Percentiles rank a stretch among this genome's conserved stretches.
Evolutionary conservation across 257 asterid species (phyloP).

Genomic region (Solanum pennellii): DNA sequence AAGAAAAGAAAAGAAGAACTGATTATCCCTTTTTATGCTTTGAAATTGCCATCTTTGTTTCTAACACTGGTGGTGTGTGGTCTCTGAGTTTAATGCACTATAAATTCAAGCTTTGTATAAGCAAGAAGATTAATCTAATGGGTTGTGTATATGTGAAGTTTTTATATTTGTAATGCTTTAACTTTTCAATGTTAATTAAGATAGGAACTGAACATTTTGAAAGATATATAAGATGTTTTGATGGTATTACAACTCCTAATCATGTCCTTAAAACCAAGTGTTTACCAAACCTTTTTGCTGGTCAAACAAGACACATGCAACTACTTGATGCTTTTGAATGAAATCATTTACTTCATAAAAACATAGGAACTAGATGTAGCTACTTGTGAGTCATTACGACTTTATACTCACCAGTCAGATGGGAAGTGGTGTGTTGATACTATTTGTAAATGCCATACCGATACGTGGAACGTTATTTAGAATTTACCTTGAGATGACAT

Average conservation of each 20-base stretch:
- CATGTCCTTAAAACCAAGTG: neutral
- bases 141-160: neutral
- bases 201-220: neutral
- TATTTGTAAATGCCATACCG: neutral
- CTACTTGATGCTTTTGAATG: neutral
- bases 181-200: neutral
- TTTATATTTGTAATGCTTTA: neutral
- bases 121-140: neutral
- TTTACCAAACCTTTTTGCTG: neutral
- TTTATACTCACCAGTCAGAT: neutral
- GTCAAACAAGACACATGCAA: neutral
- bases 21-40: neutral
- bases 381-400: neutral
- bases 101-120: neutral
- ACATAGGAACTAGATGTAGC: neutral
- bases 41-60: neutral
- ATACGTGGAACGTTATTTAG: neutral
- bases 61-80: neutral
- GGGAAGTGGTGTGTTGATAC: neutral
- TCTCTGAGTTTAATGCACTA: neutral
- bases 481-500: neutral
- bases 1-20: neutral
- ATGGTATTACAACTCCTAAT: neutral
- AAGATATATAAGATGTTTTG: neutral
- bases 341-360: neutral